phyloP scores from a whole-genome alignment of 2,329 filamentous ascomycete genomes.

The Paraphoma sp. region DNA sequence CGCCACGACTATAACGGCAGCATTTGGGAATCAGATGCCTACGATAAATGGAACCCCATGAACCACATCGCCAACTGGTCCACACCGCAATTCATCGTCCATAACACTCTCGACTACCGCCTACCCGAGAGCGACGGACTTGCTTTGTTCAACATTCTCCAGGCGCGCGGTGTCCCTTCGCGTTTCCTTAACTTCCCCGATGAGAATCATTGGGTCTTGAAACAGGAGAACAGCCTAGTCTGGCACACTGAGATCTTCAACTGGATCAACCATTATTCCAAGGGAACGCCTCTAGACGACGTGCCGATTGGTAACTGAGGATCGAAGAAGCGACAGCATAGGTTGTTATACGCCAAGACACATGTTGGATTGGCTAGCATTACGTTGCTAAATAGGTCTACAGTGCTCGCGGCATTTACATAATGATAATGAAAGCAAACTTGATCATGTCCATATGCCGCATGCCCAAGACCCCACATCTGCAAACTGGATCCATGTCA shows the following conservation, averaged over 20 bases:
- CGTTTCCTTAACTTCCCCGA: conserved; percentile 82
- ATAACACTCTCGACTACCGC: conserved; percentile 89
- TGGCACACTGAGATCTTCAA: conserved; percentile 72
- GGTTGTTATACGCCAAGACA: not conserved
- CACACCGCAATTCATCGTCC: conserved; percentile 88
- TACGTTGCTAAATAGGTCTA: not conserved
- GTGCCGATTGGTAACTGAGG: conserved; percentile 36
- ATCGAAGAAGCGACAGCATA: not conserved
- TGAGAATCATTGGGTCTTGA: conserved; percentile 82
- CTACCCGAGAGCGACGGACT: conserved; percentile 85
- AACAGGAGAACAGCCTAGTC: conserved; percentile 88
- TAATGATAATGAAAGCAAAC: conserved; percentile 8
- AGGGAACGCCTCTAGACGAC: conserved; percentile 38
- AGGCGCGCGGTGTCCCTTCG: conserved; percentile 76
- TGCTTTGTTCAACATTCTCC: conserved; percentile 83
- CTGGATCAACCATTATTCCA: conserved; percentile 48
- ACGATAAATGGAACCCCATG: conserved; percentile 65
- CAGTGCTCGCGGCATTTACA: not conserved
- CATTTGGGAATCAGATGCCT: conserved; percentile 48
- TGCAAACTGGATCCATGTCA: too few species aligned
- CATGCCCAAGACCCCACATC: not conserved
- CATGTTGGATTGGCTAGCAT: not conserved
- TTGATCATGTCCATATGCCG: not conserved
- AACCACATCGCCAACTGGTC: conserved; percentile 71
- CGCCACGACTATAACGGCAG: conserved; percentile 52